phyloP scores from a whole-genome alignment of 1,284 basidiomycete genomes.

The Tilletia indica region DNA sequence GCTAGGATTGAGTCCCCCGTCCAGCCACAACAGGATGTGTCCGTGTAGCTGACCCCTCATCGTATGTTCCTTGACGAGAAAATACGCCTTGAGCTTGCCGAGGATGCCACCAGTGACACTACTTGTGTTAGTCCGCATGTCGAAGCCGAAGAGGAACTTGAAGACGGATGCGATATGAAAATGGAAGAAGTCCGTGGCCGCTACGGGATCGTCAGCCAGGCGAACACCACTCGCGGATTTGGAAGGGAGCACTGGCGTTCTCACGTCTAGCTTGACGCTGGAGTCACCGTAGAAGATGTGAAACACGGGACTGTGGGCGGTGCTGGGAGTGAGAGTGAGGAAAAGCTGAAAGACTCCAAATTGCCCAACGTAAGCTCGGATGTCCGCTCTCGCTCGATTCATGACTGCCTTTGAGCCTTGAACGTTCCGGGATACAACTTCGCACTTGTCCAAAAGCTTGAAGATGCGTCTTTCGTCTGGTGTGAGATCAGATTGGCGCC shows the following conservation, averaged over 20 bases:
- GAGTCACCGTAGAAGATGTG: not conserved
- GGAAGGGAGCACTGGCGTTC: not conserved
- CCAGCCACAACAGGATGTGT: not conserved
- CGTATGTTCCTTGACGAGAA: not conserved
- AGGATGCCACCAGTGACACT: not conserved
- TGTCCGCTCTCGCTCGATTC: not conserved
- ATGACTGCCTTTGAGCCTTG: not conserved
- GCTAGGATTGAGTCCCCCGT: not conserved
- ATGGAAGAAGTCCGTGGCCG: not conserved
- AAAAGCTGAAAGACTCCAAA: not conserved
- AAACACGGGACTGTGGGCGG: not conserved
- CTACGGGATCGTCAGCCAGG: not conserved
- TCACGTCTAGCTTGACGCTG: not conserved
- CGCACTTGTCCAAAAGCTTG: not conserved
- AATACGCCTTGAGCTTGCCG: not conserved
- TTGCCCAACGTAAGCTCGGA: not conserved
- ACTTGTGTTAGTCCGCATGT: not conserved
- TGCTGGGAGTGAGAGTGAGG: not conserved
- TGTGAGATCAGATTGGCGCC: too few species aligned
- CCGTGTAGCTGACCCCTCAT: constrained; percentile 1
- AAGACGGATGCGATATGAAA: not conserved
- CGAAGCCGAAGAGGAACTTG: not conserved
- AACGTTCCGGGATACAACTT: not conserved
- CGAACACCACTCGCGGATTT: not conserved
- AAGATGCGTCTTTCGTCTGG: too few species aligned